These are phyloP conservation scores for Neophaeococcomyces aloes DNA, from an alignment of 2,329 filamentous ascomycete genomes.

Conservation along the genomic window DNA sequence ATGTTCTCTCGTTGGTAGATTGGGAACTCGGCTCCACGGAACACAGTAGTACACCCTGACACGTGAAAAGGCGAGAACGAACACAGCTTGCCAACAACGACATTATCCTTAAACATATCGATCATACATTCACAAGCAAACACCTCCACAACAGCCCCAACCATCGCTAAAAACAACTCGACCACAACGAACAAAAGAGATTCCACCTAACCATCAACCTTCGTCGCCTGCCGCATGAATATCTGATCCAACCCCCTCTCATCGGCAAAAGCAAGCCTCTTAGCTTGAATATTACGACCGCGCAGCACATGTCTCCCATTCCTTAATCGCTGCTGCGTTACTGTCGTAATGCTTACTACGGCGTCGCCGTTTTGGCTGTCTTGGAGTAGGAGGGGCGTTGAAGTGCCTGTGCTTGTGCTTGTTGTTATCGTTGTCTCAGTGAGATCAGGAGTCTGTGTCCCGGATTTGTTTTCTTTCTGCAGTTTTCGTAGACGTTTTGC, in stretches of 20 bases:
- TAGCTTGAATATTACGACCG: conserved; percentile 76
- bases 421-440: too few species aligned
- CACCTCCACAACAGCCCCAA: too few species aligned
- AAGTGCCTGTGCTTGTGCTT: conserved; percentile 3
- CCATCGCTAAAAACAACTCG: too few species aligned
- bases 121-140: too few species aligned
- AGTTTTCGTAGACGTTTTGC: conserved; percentile 21
- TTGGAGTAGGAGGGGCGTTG: conserved; percentile 2
- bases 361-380: not conserved
- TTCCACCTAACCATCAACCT: not conserved
- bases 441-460: not conserved
- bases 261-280: conserved; percentile 72
- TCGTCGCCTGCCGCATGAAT: conserved; percentile 15
- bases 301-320: conserved; percentile 62
- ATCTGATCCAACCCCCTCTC: conserved; percentile 68
- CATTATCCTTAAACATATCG: too few species aligned
- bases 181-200: too few species aligned
- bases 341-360: not conserved
- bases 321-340: conserved; percentile 25
- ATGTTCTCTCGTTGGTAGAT: too few species aligned
- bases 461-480: not conserved
- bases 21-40: too few species aligned
- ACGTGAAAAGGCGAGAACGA: too few species aligned
- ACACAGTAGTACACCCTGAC: too few species aligned
- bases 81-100: too few species aligned